phyloP scores from a whole-genome alignment of 225 moss, liverwort and hornwort genomes.

The Polytrichum commune region DNA sequence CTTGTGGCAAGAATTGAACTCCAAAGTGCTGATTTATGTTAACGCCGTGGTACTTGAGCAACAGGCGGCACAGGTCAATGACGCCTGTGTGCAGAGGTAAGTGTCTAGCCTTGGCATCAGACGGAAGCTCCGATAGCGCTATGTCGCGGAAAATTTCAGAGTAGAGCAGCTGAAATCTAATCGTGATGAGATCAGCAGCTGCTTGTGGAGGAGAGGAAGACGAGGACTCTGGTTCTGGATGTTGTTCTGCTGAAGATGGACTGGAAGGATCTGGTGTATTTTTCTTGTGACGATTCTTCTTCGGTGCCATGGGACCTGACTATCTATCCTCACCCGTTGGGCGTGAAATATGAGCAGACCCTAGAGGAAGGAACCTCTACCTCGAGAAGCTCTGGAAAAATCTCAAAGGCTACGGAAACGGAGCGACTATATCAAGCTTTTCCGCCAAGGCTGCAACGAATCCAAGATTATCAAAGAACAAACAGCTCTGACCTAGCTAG shows the following conservation, averaged over 20 bases:
- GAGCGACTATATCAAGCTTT: not conserved
- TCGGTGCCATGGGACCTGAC: slow-evolving; percentile 4
- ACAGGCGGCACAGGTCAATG: not conserved
- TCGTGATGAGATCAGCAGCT: not conserved
- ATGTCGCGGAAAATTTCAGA: slow-evolving; percentile 2
- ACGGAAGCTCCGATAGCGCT: slow-evolving; percentile 1
- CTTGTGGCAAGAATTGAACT: slow-evolving; percentile 5
- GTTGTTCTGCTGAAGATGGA: not conserved
- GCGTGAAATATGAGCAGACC: not conserved
- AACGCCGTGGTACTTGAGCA: slow-evolving; percentile 4
- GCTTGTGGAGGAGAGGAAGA: not conserved
- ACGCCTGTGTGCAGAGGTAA: slow-evolving; percentile 1
- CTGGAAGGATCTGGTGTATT: not conserved
- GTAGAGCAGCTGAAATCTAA: slow-evolving; percentile 5
- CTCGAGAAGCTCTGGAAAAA: not conserved
- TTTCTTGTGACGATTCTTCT: slow-evolving; percentile 7
- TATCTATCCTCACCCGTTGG: not conserved
- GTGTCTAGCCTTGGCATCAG: slow-evolving; percentile 1
- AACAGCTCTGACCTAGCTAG: no score
- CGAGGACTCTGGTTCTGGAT: not conserved
- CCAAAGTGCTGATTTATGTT: slow-evolving; percentile 2
- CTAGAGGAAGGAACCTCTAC: no score
- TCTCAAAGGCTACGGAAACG: not conserved
- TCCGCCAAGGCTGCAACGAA: not conserved
- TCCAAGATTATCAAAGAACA: not conserved